Percentiles rank a stretch among this genome's conserved stretches.
Conservation (phyloP, 257 asterid genomes). For the Solanum chilense region DNA sequence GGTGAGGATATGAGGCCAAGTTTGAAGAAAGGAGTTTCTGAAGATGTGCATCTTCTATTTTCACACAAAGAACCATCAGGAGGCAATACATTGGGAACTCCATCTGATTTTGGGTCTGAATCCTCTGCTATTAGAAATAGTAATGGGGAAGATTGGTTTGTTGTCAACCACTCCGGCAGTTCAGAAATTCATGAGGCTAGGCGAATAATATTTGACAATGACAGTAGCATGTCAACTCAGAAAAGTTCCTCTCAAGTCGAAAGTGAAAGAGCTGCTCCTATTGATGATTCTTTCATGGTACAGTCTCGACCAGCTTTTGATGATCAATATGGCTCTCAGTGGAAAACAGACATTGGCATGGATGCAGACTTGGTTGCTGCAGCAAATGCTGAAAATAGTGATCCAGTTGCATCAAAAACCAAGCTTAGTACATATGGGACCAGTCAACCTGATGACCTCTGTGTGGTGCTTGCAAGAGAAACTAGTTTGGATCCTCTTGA, state of each 20-base stretch:
- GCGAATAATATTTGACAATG: constrained; percentile 17
- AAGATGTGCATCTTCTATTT: constrained; percentile 26
- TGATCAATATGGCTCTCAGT: constrained; percentile 29
- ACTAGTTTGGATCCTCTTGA: constrained; percentile 28
- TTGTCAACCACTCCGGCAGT: constrained; percentile 30
- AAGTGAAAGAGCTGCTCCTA: constrained; percentile 18
- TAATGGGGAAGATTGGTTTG: constrained; percentile 54
- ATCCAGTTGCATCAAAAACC: constrained; percentile 4
- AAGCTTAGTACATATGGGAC: constrained; percentile 1
- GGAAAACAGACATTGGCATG: constrained; percentile 63
- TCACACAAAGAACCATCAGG: constrained; percentile 20
- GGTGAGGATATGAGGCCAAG: constrained; percentile 28
- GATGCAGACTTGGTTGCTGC: constrained; percentile 30
- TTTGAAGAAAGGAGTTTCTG: constrained; percentile 31
- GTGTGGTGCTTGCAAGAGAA: constrained; percentile 54
- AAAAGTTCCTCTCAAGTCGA: constrained; percentile 15
- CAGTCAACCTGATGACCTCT: constrained; percentile 65
- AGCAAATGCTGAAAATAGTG: constrained; percentile 18
- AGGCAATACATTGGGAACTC: neutral
- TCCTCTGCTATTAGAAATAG: constrained; percentile 28
- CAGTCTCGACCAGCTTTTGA: constrained; percentile 35
- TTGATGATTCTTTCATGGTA: constrained; percentile 69
- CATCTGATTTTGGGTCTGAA: constrained; percentile 44
- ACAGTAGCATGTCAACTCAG: constrained; percentile 7
- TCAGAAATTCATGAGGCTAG: constrained; percentile 11